Percentiles rank a stretch among this genome's conserved stretches.
These are phyloP conservation scores for Monosporascus sp. DNA, from an alignment of 2,329 filamentous ascomycete genomes.

Conservation along the genomic window DNA sequence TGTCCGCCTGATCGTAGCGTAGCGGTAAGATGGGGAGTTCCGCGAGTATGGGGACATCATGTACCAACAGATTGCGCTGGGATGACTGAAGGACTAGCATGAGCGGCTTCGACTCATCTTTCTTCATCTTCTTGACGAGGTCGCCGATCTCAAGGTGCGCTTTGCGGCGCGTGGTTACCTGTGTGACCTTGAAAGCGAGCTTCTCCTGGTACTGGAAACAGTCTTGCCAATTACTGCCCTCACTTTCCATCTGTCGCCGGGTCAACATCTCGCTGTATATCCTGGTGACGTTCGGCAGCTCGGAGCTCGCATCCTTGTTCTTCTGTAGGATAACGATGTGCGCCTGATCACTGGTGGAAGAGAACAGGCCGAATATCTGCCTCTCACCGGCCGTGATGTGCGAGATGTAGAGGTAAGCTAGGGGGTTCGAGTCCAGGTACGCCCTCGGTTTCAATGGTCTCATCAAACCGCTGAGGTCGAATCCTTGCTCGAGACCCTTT, in stretches of 20 bases:
- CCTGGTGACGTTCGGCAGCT: slow-evolving; percentile 84
- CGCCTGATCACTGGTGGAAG: slow-evolving; percentile 72
- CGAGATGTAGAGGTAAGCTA: slow-evolving; percentile 88
- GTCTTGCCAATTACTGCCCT: slow-evolving; percentile 69
- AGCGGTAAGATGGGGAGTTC: slow-evolving; percentile 82
- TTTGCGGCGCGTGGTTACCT: slow-evolving; percentile 86
- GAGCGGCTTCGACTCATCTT: slow-evolving; percentile 73
- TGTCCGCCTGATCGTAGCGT: slow-evolving; percentile 77
- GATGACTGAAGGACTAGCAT: slow-evolving; percentile 90
- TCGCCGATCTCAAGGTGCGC: slow-evolving; percentile 85
- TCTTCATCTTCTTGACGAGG: slow-evolving; percentile 82
- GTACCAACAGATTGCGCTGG: slow-evolving; percentile 71
- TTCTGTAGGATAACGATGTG: slow-evolving; percentile 86
- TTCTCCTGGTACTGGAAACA: slow-evolving; percentile 84
- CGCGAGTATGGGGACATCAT: slow-evolving; percentile 77
- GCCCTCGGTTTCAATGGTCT: slow-evolving; percentile 57
- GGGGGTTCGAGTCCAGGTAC: slow-evolving; percentile 69
- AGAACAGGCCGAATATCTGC: slow-evolving; percentile 92
- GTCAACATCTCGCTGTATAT: slow-evolving; percentile 76
- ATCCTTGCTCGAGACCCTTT: slow-evolving; percentile 87
- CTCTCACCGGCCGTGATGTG: slow-evolving; percentile 87
- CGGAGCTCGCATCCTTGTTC: slow-evolving; percentile 69
- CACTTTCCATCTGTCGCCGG: slow-evolving; percentile 60
- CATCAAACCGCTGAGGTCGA: slow-evolving; percentile 75
- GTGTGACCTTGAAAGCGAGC: slow-evolving; percentile 77